Base-by-base conservation (phyloP, 2,329 filamentous ascomycete genomes). In the Trichophyton mentagrophytes region DNA sequence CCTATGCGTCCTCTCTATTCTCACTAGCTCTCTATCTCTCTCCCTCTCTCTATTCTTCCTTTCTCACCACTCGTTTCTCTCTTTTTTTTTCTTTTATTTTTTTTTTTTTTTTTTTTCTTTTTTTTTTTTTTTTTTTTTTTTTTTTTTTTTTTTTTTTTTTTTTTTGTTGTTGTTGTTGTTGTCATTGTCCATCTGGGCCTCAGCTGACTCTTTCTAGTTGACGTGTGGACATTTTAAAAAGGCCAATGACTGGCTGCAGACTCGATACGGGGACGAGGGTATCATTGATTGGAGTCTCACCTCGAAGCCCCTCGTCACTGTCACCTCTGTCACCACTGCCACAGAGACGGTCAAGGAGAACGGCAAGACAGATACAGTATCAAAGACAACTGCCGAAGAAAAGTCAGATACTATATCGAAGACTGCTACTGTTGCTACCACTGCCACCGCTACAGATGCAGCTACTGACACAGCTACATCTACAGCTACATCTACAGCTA, bases 261-360 rank as follows among this genome's bases (percentile, higher is more conserved):
- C 80, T 66, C 80, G 87, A 61, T 96, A 97, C 73, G 93, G 93
- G 0, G 77, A 81, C n/a, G 86, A 85, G 2, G 86, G 83, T 1
- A 82, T 85, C 68, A 90, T 99, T 67, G 87, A 97, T 72, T 99
- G 93, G 92, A 85, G 87, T 69, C 69, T 86, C 25, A 25, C 55
- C 22, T 17, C 22, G 7, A 38, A 9, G 33, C 33, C 33, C 3
- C 33, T 38, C 33, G 2, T 38, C 33, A 38, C 33, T 38, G 17
- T 22, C 22, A 42, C 3, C 6, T 6, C 17, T 25, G 55, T 42
- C 33, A 15, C 33, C 15, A 57, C 6, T 6, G 15, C 33, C 17
- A 22, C 33, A 17, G 36, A n/a, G 8, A 20, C 51, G 7, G 51
- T n/a, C 27, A 7, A 8, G 17, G 46, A 27, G 46, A 20, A 27